Evolutionary conservation across 2,329 filamentous ascomycete species (phyloP).

Genomic region (Zasmidium citrigriseum): DNA sequence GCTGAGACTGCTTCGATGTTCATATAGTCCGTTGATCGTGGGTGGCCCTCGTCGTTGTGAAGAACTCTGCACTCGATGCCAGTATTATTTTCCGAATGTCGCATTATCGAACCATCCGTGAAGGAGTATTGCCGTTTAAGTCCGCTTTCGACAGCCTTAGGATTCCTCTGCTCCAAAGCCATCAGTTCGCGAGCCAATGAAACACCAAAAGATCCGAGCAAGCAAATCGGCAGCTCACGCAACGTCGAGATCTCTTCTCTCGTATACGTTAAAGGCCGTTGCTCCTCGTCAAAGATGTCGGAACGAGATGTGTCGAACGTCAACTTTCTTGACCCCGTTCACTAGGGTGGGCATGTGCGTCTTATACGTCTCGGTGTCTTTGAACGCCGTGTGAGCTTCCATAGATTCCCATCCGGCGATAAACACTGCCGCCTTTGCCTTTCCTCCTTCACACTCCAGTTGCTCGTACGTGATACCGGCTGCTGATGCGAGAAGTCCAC

Average conservation of each 20-base stretch:
- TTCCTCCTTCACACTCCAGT: constrained; percentile 7
- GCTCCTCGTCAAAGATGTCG: not conserved
- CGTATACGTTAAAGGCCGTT: no score
- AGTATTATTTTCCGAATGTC: no score
- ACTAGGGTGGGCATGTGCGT: constrained; percentile 7
- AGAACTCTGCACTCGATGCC: no score
- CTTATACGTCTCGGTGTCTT: constrained; percentile 4
- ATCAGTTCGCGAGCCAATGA: not conserved
- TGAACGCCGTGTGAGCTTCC: constrained; percentile 13
- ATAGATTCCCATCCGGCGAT: constrained; percentile 14
- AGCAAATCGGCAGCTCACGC: not conserved
- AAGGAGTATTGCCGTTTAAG: not conserved
- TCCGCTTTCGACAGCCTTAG: not conserved
- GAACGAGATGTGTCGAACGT: not conserved
- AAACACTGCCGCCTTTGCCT: constrained; percentile 12
- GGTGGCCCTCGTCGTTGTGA: no score
- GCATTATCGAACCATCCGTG: no score
- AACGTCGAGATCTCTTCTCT: not conserved
- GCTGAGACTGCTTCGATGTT: no score
- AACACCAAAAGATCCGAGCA: not conserved
- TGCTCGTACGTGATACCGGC: constrained; percentile 16
- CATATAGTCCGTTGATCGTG: no score
- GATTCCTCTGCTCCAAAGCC: not conserved
- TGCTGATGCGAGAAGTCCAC: constrained; percentile 6
- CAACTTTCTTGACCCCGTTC: constrained; percentile 6